A percentile compares a stretch with the other conserved stretches of the same genome.
Evolutionary conservation across 2,329 filamentous ascomycete genomes (phyloP).

Genomic region (Pestalotiopsis sp.): DNA sequence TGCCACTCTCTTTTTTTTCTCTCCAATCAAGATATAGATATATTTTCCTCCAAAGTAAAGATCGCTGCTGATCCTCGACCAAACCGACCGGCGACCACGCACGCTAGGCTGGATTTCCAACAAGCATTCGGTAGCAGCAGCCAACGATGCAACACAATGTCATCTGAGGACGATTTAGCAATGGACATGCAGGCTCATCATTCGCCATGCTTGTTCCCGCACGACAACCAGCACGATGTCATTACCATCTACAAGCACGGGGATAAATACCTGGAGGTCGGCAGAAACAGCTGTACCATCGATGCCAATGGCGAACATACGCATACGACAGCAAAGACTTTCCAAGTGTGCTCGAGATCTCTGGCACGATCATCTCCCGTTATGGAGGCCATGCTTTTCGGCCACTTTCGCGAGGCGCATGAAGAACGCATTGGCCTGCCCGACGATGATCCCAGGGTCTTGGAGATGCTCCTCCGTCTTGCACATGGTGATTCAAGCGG

Average conservation of each 20-base stretch:
- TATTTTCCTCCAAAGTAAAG: no score
- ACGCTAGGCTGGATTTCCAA: no score
- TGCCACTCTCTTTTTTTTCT: no score
- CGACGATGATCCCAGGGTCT: no score
- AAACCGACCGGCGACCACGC: no score
- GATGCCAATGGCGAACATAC: background rate
- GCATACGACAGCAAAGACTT: background rate
- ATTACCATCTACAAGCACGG: background rate
- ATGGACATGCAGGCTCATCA: background rate
- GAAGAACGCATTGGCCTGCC: no score
- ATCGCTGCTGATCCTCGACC: no score
- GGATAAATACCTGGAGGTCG: background rate
- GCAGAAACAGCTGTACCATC: background rate
- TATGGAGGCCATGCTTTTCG: background rate
- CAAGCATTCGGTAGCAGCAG: no score
- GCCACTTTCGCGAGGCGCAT: background rate
- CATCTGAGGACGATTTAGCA: background rate
- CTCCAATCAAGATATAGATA: no score
- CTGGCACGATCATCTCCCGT: background rate
- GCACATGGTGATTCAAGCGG: background rate
- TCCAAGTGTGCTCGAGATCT: background rate
- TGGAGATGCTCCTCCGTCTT: background rate
- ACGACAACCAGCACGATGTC: background rate
- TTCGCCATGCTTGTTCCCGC: background rate
- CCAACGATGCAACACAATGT: background rate